Evolutionary conservation across 352 stramenopile species (phyloP), one percentile per base, ranked within the genome.

Genomic region (Thraustotheca clavata): DNA sequence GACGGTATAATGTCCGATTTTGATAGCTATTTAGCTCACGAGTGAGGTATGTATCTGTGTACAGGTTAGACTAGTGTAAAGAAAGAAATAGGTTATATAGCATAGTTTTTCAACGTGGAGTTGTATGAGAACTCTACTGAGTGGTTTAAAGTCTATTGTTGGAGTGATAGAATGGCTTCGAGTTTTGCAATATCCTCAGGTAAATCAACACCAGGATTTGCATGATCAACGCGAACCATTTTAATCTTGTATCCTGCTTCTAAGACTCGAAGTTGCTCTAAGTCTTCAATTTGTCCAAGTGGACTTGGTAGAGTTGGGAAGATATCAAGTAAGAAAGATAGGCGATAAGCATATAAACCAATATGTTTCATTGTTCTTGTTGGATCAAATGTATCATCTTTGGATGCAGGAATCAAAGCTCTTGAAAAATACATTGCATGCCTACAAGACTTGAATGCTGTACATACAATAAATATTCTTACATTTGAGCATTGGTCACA

Each of bases 361-460:
- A 92, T 82, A 41, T 94, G 85, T 9, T 84, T 78, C 39, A 91
- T 62, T 69, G 87, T 91, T 22, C 66, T 60, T 18, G 76, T 62
- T 3, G 80, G 80, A 6, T 54, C 69, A 48, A 87, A 92, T 27
- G 59, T 27, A 24, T 80, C 80, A 41, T 57, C 73, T 59, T 91
- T 93, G 29, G 76, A 86, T 67, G 87, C 75, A 34, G 86, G 83
- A 24, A 93, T 88, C 71, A 91, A 73, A 4, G 79, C 78, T 46
- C 83, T 76, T 11, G 86, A 94, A 62, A 94, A 94, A 69, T 93
- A 94, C 29, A 94, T 69, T 16, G 86, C 83, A 46, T 93, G 83
- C 46, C 81, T 91, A 59, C 26, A 18, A 20, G 7, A 62, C n/a
- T n/a, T n/a, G 1, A 59, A 11, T 35, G 18, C 20, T n/a, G 7